Base-by-base conservation (phyloP, 1,284 basidiomycete species). In the Coniferiporia sulphurascens region DNA sequence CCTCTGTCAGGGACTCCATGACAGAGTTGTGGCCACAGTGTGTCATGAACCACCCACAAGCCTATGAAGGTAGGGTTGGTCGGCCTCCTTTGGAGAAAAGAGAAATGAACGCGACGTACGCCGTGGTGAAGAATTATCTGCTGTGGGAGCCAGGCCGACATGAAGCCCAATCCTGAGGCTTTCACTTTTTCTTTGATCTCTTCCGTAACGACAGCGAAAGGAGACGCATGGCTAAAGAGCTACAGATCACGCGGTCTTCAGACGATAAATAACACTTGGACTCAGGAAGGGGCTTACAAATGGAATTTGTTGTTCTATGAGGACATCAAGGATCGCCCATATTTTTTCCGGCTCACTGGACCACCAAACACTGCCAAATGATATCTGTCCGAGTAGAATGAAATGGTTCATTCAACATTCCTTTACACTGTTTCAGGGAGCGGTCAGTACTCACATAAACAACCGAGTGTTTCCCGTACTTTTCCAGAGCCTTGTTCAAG, bases 21-120 rank as follows among this genome's bases (percentile, higher is more conserved):
- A 63, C 55, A n/a, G 62, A 63, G 50, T 63, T 63, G 22, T 65
- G 62, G 2, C 63, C 63, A 32, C 62, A 61, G 22, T 65, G 63
- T 4, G 63, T 55, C 6, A 65, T 49, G 17, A 65, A 56, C 63
- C 63, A 65, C 1, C 62, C 63, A 55, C 54, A 57, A 15, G 56
- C 62, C 63, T 65, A 7, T 32, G 2, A 22, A 41, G 7, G 2
- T 9, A 12, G 17, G 19, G 41, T 45, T 41, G 19, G 35, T 17
- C 15, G 38, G 22, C 19, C 22, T 2, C 3, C 38, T 4, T 17
- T 1, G 27, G 15, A 17, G 38, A 32, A 19, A n/a, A 8, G 43
- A 15, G 17, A 45, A 34, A 1, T 17, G n/a, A 17, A 27, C 27
- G 27, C 27, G 27, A 55, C 61, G 35, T 8, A 58, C 58, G 4